Evolutionary conservation across 345 rosid genomes (phyloP), one percentile per base, ranked within the genome.

Genomic region (Punica granatum): DNA sequence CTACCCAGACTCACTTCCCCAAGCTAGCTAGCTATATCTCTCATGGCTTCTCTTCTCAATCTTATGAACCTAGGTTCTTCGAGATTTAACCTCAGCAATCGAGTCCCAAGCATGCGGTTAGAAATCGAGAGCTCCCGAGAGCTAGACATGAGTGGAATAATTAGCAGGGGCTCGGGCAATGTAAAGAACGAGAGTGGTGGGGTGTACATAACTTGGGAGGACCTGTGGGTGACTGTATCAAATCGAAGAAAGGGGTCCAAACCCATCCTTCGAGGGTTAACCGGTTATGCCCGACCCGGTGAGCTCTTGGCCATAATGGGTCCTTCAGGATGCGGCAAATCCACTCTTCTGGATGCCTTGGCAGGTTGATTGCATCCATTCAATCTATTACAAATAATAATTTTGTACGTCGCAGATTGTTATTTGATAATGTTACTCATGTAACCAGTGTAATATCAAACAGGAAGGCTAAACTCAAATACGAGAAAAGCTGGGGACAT

Each of bases 321-420:
- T 53, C 90, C 90, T 66, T 85, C 90, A 3, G 90, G 90, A 28
- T 77, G 72, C 30, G 90, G 90, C 72, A 81, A 78, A 66, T 76
- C 85, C 10, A 76, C 77, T 23, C 69, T 82, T 11, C 85, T 82
- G 1, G 79, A 78, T 32, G 51, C 77, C 6, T 70, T 82, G 41
- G 77, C 85, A 13, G 82, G 85, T 81, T n/a, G n/a, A n/a, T n/a
- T n/a, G n/a, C n/a, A n/a, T n/a, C n/a, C n/a, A n/a, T n/a, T n/a
- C n/a, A n/a, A n/a, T n/a, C n/a, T n/a, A n/a, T n/a, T n/a, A n/a
- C n/a, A n/a, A n/a, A n/a, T n/a, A n/a, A n/a, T n/a, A n/a, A n/a
- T n/a, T n/a, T n/a, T n/a, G n/a, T n/a, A n/a, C n/a, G n/a, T n/a
- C n/a, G n/a, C 6, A 43, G 18, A 32, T 59, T 58, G 28, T 28